Base-by-base conservation (phyloP, 1,284 basidiomycete genomes). In the Heterobasidion parviporum region DNA sequence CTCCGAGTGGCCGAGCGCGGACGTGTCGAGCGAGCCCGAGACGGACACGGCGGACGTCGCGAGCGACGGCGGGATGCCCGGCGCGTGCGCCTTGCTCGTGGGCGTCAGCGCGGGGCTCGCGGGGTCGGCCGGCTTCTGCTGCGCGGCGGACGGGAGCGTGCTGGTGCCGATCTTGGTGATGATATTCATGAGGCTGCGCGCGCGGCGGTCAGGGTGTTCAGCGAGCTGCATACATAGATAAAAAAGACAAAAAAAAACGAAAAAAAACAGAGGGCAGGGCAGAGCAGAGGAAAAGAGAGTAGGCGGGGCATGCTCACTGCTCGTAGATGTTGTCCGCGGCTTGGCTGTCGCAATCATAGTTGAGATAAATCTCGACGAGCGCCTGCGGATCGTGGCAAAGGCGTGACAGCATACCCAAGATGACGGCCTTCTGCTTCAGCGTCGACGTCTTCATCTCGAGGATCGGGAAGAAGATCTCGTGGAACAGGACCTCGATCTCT, bases 391-490 rank as follows among this genome's bases (percentile, higher is more conserved):
- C 94, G 68, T 95, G 89, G 65, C 90, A 94, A 14, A 98, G 75
- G 50, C 90, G 83, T 33, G 89, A 87, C 54, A 95, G 72, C 80
- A 95, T 92, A 46, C 83, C 85, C 52, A 98, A 78, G 56, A 98
- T 89, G 52, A 93, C 84, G 6, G 88, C 89, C 72, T 98, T 98
- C 68, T 98, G 97, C 66, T 92, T 93, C 54, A 97, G 75, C 0
- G 95, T 97, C 9, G 96, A 93, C 18, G 91, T 98, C 65, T 89
- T 87, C 95, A 99, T 98, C 74, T 99, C 97, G 53, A 99, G 76
- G 54, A 99, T 98, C 1, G 97, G 97, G 57, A 99, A 85, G 75
- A 99, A 99, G 64, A 99, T 99, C 68, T 99, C 97, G 67, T 98
- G 97, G 55, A 99, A 73, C 36, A 99, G 78, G 43, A 99, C 95